Evolutionary conservation across 108 stramenopile species (phyloP).

Genomic region (Nitzschia sp.): DNA sequence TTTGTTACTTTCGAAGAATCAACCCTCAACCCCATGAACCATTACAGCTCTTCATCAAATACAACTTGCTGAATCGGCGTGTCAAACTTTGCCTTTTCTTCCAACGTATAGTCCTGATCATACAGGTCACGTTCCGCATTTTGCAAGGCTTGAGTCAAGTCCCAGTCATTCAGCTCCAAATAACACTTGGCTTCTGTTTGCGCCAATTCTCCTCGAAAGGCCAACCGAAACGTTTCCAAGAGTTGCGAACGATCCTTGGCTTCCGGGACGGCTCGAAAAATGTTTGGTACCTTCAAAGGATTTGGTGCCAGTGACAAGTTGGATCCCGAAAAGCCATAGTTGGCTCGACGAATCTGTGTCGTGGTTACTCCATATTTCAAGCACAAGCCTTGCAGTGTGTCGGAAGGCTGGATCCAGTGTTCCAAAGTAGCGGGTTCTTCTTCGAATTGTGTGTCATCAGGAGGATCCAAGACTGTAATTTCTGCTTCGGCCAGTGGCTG

Average conservation of each 20-base stretch:
- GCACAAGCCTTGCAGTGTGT: conserved; percentile 70
- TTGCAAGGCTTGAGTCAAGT: conserved; percentile 39
- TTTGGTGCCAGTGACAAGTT: conserved; percentile 55
- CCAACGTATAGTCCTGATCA: neutral
- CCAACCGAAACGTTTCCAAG: neutral
- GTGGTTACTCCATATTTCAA: conserved; percentile 60
- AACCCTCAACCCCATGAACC: neutral
- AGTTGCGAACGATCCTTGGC: neutral
- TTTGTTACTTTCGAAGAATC: neutral
- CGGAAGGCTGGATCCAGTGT: conserved; percentile 48
- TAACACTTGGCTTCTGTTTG: conserved; percentile 52
- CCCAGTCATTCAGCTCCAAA: conserved; percentile 60
- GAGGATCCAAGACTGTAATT: neutral
- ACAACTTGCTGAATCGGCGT: conserved; percentile 5
- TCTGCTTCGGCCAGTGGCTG: neutral
- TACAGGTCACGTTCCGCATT: conserved; percentile 33
- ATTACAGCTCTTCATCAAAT: neutral
- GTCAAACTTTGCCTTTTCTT: conserved; percentile 11
- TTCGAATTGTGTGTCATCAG: neutral
- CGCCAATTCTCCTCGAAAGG: conserved; percentile 8
- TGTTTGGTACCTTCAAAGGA: conserved; percentile 53
- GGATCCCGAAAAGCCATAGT: conserved; percentile 52
- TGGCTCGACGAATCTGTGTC: conserved; percentile 55
- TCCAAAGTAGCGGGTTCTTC: conserved; percentile 1
- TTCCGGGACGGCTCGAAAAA: neutral